These are phyloP conservation scores for Myotisia sp. DNA, from an alignment of 2,329 filamentous ascomycete species.

Conservation along the genomic window DNA sequence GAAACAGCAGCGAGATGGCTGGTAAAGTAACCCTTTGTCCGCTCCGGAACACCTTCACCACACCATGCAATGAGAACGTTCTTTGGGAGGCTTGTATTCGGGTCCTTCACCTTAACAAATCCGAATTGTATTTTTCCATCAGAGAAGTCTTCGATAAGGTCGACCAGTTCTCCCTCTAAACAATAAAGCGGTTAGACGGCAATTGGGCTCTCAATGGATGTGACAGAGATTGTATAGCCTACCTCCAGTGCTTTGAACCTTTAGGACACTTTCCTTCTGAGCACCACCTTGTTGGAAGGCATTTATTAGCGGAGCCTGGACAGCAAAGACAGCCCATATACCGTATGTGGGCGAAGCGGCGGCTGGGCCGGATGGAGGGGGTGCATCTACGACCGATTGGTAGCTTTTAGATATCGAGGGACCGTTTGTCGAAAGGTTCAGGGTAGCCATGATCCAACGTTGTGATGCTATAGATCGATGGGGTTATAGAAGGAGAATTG, in stretches of 20 bases:
- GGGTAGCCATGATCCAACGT: constrained; percentile 55
- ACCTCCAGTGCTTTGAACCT: constrained; percentile 87
- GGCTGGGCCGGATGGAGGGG: constrained; percentile 41
- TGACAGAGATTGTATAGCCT: constrained; percentile 21
- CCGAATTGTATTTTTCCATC: constrained; percentile 95
- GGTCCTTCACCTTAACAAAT: constrained; percentile 90
- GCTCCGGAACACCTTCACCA: constrained; percentile 92
- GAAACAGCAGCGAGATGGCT: constrained; percentile 81
- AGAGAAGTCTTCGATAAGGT: constrained; percentile 89
- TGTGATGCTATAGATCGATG: too few species aligned
- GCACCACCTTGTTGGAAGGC: constrained; percentile 74
- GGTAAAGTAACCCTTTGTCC: constrained; percentile 96
- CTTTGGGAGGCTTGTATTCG: constrained; percentile 80
- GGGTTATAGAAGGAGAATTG: too few species aligned
- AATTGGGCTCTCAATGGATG: background rate
- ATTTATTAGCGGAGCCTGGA: constrained; percentile 80
- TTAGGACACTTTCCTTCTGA: constrained; percentile 83
- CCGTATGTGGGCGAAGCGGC: constrained; percentile 65
- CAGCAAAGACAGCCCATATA: constrained; percentile 88
- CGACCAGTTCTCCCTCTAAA: constrained; percentile 74
- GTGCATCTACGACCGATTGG: constrained; percentile 50
- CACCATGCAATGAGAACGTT: constrained; percentile 92
- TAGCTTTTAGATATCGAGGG: constrained; percentile 68
- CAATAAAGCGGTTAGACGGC: background rate
- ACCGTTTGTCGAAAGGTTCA: constrained; percentile 66